Evolutionary conservation across 192 early-diverging fungal species (phyloP).

Genomic region (Helicostylum pulchrum): DNA sequence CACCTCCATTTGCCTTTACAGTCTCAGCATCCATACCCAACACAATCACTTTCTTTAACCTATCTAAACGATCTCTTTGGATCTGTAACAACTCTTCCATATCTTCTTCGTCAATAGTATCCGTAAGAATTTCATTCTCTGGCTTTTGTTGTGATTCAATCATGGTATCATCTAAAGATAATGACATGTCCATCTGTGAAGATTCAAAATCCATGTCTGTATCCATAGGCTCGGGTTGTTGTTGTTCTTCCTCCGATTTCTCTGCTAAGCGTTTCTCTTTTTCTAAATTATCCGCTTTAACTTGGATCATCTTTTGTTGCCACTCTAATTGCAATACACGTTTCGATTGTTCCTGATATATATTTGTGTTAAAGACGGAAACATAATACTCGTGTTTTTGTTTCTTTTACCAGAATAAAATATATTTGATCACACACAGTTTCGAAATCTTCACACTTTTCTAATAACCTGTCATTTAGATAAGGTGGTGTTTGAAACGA

Average conservation of each 20-base stretch:
- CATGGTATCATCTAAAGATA: conserved; percentile 6
- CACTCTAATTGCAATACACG: conserved; percentile 25
- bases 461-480: conserved; percentile 13
- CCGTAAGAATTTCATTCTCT: neutral
- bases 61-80: conserved; percentile 29
- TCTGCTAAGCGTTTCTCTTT: conserved; percentile 11
- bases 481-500: conserved; percentile 12
- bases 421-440: conserved; percentile 37
- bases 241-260: conserved; percentile 6
- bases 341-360: conserved; percentile 32
- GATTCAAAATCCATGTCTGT: conserved; percentile 2
- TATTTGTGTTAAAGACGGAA: neutral
- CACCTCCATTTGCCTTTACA: conserved; percentile 21
- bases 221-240: conserved; percentile 12
- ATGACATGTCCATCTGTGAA: conserved; percentile 18
- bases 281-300: conserved; percentile 15
- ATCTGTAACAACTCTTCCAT: conserved; percentile 32
- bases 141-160: conserved; percentile 7
- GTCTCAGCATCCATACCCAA: conserved; percentile 29
- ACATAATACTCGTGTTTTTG: no score
- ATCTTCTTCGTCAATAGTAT: conserved; percentile 29
- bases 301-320: conserved; percentile 16
- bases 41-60: conserved; percentile 29
- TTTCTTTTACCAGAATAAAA: conserved; percentile 26
- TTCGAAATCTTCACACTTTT: conserved; percentile 36